Percentiles rank a stretch among this genome's conserved stretches.
These are phyloP conservation scores for Solanum ahanhuiri DNA, from an alignment of 257 asterid species.

Conservation along the genomic window DNA sequence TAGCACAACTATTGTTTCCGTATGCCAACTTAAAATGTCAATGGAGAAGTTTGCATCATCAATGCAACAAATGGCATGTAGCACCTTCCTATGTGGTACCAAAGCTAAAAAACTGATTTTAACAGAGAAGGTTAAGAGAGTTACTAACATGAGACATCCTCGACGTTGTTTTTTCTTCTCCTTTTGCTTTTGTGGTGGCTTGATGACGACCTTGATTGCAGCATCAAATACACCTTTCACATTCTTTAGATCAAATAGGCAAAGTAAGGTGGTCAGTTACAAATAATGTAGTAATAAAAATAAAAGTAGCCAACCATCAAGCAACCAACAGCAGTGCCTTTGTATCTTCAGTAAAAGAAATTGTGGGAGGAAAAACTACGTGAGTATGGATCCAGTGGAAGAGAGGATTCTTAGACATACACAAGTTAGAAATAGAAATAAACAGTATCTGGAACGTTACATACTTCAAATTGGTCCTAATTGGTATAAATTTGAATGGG, in stretches of 20 bases:
- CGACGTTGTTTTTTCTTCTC: slow-evolving; percentile 57
- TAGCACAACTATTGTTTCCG: background rate
- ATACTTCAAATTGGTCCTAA: background rate
- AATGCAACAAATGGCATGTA: background rate
- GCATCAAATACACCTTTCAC: slow-evolving; percentile 92
- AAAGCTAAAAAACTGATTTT: background rate
- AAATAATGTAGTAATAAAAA: background rate
- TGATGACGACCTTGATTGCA: slow-evolving; percentile 77
- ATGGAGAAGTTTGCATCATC: background rate
- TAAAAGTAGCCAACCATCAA: background rate
- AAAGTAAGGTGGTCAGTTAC: background rate
- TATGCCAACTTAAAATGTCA: background rate
- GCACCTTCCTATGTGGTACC: background rate
- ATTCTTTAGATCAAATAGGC: slow-evolving; percentile 28
- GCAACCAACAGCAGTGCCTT: background rate
- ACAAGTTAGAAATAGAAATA: background rate
- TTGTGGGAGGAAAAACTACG: background rate
- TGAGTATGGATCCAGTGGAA: background rate
- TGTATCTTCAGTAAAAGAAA: background rate
- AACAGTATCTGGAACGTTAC: background rate
- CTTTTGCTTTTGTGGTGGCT: slow-evolving; percentile 78
- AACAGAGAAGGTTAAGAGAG: slow-evolving; percentile 2
- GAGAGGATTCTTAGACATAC: background rate
- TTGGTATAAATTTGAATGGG: background rate
- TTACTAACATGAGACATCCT: slow-evolving; percentile 63